A percentile compares a stretch with the other conserved stretches of the same genome.
Evolutionary conservation across 164 flowering plant species (phyloP).

Genomic region (Chloranthus sessilifolius): DNA sequence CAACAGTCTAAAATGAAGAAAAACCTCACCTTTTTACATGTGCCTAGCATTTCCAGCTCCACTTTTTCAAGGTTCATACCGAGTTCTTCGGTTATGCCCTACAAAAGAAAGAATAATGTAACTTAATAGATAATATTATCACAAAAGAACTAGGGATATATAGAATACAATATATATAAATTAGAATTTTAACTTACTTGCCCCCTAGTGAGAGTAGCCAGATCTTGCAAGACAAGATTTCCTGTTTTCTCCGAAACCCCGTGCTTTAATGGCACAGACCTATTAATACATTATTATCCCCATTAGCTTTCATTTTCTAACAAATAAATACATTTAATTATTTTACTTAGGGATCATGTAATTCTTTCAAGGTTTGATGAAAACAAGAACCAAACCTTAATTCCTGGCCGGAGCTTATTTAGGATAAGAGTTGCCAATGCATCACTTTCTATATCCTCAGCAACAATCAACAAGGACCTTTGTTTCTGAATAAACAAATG

Average conservation of each 20-base stretch:
- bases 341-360: neutral
- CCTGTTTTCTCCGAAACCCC: slow-evolving; percentile 97
- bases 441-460: slow-evolving; percentile 95
- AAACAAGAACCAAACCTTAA: slow-evolving; percentile 50
- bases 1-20: neutral
- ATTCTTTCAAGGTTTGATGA: too few relatives aligned
- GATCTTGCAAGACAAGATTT: slow-evolving; percentile 77
- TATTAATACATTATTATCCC: slow-evolving; percentile 8
- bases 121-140: neutral
- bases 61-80: slow-evolving; percentile 85
- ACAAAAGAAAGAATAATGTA: slow-evolving; percentile 12
- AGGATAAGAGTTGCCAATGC: slow-evolving; percentile 85
- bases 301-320: neutral
- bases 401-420: slow-evolving; percentile 92
- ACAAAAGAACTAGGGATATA: neutral
- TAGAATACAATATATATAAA: too few relatives aligned
- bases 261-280: slow-evolving; percentile 95
- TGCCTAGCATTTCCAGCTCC: slow-evolving; percentile 61
- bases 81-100: slow-evolving; percentile 83
- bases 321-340: neutral
- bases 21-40: slow-evolving; percentile 51
- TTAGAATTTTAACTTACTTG: slow-evolving; percentile 44
- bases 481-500: slow-evolving; percentile 48
- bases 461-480: slow-evolving; percentile 79
- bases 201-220: slow-evolving; percentile 78